Evolutionary conservation across 2,329 filamentous ascomycete species (phyloP).

Genomic region (Alternaria incomplexa): DNA sequence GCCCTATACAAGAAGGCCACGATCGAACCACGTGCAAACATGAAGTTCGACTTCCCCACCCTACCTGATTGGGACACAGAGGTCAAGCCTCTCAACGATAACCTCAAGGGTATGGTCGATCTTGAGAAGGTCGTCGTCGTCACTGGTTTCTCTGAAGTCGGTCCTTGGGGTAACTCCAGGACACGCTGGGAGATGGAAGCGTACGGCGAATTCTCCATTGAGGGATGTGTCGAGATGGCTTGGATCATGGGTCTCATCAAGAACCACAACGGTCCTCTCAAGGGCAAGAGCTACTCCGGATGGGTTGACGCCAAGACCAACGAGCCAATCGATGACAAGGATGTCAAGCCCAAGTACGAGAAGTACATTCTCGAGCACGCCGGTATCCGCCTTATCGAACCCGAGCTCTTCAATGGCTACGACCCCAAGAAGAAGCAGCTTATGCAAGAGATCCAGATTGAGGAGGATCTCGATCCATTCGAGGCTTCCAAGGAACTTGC

Average conservation of each 20-base stretch:
- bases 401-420: conserved; percentile 94
- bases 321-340: conserved; percentile 96
- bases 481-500: conserved; percentile 97
- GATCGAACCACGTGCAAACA: conserved; percentile 92
- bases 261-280: conserved; percentile 95
- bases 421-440: conserved; percentile 99
- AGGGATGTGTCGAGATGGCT: conserved; percentile 98
- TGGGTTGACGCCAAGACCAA: conserved; percentile 96
- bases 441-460: conserved; percentile 95
- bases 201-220: conserved; percentile 92
- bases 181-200: conserved; percentile 99
- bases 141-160: conserved; percentile 93
- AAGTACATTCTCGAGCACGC: conserved; percentile 95
- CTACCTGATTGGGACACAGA: conserved; percentile 92
- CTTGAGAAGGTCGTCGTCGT: conserved; percentile 98
- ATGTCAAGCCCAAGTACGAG: conserved; percentile 97
- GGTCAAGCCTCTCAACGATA: conserved; percentile 83
- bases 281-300: conserved; percentile 94
- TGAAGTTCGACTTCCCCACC: conserved; percentile 94
- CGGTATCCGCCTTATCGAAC: conserved; percentile 96
- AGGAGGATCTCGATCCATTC: conserved; percentile 96
- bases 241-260: conserved; percentile 99
- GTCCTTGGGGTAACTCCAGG: conserved; percentile 97
- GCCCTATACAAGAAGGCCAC: conserved; percentile 93
- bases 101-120: conserved; percentile 97